Evolutionary conservation across 495 filamentous ascomycete genomes (phyloP), one percentile per base, ranked within the genome.

Genomic region (Zalerion maritima): DNA sequence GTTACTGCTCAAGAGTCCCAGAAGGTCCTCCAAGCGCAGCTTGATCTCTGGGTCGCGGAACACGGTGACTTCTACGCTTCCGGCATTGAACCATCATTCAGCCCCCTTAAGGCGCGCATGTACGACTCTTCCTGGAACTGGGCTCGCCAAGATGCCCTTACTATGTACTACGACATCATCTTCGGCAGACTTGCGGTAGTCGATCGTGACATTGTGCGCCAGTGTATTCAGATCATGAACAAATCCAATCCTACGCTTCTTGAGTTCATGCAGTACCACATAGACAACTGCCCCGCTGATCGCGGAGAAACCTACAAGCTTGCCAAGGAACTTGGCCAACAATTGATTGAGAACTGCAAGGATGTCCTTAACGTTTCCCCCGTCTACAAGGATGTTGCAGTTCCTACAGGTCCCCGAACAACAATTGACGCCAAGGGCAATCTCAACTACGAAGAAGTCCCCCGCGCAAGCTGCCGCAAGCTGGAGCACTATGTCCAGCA

Each of bases 91-190:
- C 91, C 89, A 0, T 70, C 82, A 4, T 99, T 99, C 53, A 86
- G 81, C 46, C 60, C 78, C 2, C 69, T 96, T 11, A 99, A 99
- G 54, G 87, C 89, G 11, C 75, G 89, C 51, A 73, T 92, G 9
- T 99, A 96, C 56, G 89, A 99, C 52, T 96, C 89, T 1, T 89
- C 83, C 1, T 99, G 89, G 89, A 99, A 99, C 52, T 99, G 89
- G 89, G 89, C 82, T 18, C 79, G 89, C 29, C 91, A 96, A 47
- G 89, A 99, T 55, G 89, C 86, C 21, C 67, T 96, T 21, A 82
- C 72, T 61, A 99, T 99, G 89, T 99, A 85, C 62, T 99, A 84
- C 55, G 91, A 99, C 48, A 92, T 99, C 43, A 94, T 99, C 45
- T 99, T 99, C 40, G 89, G 89, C 24, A 72, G 91, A 26, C 69